These are phyloP conservation scores for Vigna angularis DNA, from an alignment of 306 rosid species.

Conservation along the genomic window DNA sequence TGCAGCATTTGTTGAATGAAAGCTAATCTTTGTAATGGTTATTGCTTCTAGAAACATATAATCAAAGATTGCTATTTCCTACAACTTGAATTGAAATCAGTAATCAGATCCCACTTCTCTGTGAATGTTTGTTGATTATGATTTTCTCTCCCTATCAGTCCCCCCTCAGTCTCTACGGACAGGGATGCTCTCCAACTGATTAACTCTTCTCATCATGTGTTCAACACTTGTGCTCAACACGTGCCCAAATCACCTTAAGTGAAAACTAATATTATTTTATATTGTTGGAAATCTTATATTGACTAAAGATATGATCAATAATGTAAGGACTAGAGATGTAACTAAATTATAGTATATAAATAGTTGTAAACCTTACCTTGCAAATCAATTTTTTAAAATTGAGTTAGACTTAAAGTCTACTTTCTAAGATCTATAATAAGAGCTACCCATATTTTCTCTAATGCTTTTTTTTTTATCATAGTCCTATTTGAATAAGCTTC, in stretches of 20 bases:
- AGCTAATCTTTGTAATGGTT: neutral
- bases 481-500: neutral
- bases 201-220: neutral
- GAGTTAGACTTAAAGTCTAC: too few relatives aligned
- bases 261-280: neutral
- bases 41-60: neutral
- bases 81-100: neutral
- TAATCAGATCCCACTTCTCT: neutral
- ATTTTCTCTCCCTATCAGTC: neutral
- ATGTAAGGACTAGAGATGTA: too few relatives aligned
- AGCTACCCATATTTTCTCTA: constrained; percentile 13
- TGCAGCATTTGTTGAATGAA: neutral
- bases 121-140: neutral
- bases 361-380: too few relatives aligned
- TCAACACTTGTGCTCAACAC: neutral
- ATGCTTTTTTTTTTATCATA: neutral
- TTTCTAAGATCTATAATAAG: neutral
- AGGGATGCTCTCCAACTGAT: neutral
- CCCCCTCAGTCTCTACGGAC: neutral
- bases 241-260: neutral
- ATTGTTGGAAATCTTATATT: too few relatives aligned
- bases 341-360: too few relatives aligned
- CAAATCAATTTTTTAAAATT: too few relatives aligned
- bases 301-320: too few relatives aligned
- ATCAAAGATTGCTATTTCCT: neutral